Evolutionary conservation across 768 basidiomycete species (phyloP), one percentile per base, ranked within the genome.

Genomic region (Tricholoma sp.): DNA sequence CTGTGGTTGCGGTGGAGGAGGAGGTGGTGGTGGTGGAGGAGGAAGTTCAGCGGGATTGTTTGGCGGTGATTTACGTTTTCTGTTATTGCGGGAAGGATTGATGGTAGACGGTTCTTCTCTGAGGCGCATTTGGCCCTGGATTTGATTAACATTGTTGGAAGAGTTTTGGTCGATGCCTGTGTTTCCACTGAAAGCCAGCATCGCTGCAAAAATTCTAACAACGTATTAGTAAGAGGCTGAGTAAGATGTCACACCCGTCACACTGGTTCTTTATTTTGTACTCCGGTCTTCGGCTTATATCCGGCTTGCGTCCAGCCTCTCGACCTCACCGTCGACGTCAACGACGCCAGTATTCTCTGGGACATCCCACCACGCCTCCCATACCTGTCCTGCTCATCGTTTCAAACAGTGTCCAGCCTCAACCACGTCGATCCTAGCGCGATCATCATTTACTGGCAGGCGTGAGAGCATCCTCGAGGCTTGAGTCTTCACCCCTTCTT

Each of bases 61-160:
- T 17, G 74, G 65, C 2, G 87, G 86, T 0, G 87, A 65, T 69
- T 91, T 91, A 63, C 89, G 82, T 67, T 91, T 91, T 56, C 87
- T 79, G 32, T 75, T 66, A 10, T 72, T 57, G 47, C 82, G 78
- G 79, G 37, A 15, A 63, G 78, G 75, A 42, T 71, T 73, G 68
- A 76, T 74, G 59, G 72, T 73, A 47, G 73, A 76, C 53, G 70
- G 78, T 51, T 86, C 84, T 44, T 87, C 85, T 64, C 82, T 80
- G 39, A 88, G 77, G 63, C 85, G 81, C 80, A 85, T 81, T 18
- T 68, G 68, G 11, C 59, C 44, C 31, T 65, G 65, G n/a, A 58
- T 55, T 47, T 63, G 44, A 42, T 61, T 60, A n/a, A n/a, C n/a
- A n/a, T 54, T 64, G 62, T 15, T 65, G 55, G 52, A 44, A 50